Conservation (phyloP, 2,329 filamentous ascomycete species). For the Fusarium sp. region DNA sequence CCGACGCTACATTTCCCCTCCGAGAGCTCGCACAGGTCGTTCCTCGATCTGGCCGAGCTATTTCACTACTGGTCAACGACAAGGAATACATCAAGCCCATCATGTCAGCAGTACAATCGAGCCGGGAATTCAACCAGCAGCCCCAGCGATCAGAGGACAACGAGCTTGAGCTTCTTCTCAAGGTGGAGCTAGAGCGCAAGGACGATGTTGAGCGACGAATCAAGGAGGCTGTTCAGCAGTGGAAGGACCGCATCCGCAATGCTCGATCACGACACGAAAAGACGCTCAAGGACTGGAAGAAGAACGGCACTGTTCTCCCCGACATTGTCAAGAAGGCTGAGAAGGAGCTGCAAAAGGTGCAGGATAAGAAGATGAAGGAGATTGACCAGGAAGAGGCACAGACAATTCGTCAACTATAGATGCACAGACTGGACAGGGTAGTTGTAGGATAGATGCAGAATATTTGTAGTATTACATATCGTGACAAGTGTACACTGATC, state of each 20-base stretch:
- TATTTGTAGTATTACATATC: slow-evolving; percentile 49
- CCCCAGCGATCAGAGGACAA: slow-evolving; percentile 69
- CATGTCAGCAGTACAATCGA: slow-evolving; percentile 66
- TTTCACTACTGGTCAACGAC: slow-evolving; percentile 59
- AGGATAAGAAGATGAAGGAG: slow-evolving; percentile 65
- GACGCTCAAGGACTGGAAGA: slow-evolving; percentile 62
- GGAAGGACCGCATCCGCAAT: slow-evolving; percentile 63
- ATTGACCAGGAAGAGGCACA: slow-evolving; percentile 65
- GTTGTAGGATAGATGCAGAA: slow-evolving; percentile 32
- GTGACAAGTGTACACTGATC: slow-evolving; percentile 47
- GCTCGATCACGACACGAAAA: slow-evolving; percentile 63
- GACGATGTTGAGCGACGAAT: slow-evolving; percentile 60
- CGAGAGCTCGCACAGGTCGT: slow-evolving; percentile 67
- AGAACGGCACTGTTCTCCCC: slow-evolving; percentile 57
- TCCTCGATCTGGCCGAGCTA: slow-evolving; percentile 57
- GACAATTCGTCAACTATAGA: slow-evolving; percentile 56
- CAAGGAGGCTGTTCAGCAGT: slow-evolving; percentile 62
- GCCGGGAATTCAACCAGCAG: slow-evolving; percentile 70
- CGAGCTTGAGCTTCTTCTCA: slow-evolving; percentile 68
- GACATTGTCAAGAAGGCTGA: slow-evolving; percentile 64
- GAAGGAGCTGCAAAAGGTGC: slow-evolving; percentile 61
- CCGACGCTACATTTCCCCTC: slow-evolving; percentile 59
- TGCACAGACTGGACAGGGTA: background rate
- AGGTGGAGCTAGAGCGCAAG: slow-evolving; percentile 64
- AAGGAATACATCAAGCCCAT: slow-evolving; percentile 64